Evolutionary conservation across 805 yeast genomes (phyloP).

Genomic region (Starmerella khaoyaiensis): DNA sequence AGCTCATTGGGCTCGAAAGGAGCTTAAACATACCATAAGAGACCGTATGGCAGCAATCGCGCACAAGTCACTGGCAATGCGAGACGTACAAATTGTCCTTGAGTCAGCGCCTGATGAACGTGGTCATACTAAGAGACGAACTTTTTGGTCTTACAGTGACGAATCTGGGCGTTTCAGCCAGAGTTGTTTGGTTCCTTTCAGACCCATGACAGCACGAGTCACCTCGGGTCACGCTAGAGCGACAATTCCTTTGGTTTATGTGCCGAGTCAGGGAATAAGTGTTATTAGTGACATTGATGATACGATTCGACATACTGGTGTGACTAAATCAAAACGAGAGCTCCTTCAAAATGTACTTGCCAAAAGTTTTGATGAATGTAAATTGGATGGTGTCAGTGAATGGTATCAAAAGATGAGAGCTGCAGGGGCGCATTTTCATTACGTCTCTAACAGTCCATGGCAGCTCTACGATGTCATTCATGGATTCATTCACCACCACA

Average conservation of each 20-base stretch:
- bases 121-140: slow-evolving; percentile 10
- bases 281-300: slow-evolving; percentile 90
- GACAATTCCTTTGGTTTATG: slow-evolving; percentile 7
- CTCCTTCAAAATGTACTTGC: slow-evolving; percentile 67
- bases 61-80: slow-evolving; percentile 18
- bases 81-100: slow-evolving; percentile 15
- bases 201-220: slow-evolving; percentile 14
- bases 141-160: slow-evolving; percentile 20
- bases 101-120: slow-evolving; percentile 10
- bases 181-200: slow-evolving; percentile 15
- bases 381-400: slow-evolving; percentile 55
- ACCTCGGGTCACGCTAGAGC: slow-evolving; percentile 6
- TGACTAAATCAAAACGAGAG: slow-evolving; percentile 73
- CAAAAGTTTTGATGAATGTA: slow-evolving; percentile 52
- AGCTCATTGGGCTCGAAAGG: slow-evolving; percentile 9
- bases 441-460: slow-evolving; percentile 93
- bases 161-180: slow-evolving; percentile 21
- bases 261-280: slow-evolving; percentile 40
- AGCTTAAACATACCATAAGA: slow-evolving; percentile 13
- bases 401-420: slow-evolving; percentile 51
- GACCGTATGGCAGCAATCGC: slow-evolving; percentile 19
- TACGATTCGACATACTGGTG: slow-evolving; percentile 83
- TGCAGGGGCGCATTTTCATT: slow-evolving; percentile 57
- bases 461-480: slow-evolving; percentile 56
- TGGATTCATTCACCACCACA: slow-evolving; percentile 41